A percentile compares a stretch with the other conserved stretches of the same genome.
These are phyloP conservation scores for Coemansia sp. DNA, from an alignment of 192 early-diverging fungal genomes.

Conservation along the genomic window DNA sequence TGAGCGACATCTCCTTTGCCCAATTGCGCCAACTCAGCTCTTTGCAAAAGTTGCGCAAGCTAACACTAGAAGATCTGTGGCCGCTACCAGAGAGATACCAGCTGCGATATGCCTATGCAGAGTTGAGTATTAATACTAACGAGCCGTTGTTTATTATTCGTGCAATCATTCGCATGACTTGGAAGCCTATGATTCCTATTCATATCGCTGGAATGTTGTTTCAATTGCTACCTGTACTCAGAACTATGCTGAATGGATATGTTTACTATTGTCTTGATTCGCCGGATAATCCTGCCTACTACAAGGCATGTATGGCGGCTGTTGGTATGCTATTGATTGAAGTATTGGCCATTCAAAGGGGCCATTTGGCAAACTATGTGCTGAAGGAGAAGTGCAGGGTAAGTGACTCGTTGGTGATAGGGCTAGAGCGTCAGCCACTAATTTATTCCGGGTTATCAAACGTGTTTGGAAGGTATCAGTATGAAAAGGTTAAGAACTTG, in stretches of 20 bases:
- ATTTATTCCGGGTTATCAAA: background rate
- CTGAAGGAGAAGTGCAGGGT: background rate
- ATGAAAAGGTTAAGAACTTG: background rate
- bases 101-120: constrained; percentile 7
- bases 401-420: background rate
- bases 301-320: constrained; percentile 1
- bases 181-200: constrained; percentile 38
- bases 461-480: background rate
- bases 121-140: constrained; percentile 24
- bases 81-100: constrained; percentile 24
- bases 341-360: background rate
- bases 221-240: background rate
- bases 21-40: constrained; percentile 22
- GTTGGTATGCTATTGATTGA: background rate
- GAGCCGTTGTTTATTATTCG: constrained; percentile 39
- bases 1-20: background rate
- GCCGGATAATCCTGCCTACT: constrained; percentile 9
- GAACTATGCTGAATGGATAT: constrained; percentile 1
- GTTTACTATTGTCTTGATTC: constrained; percentile 32
- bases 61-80: constrained; percentile 23
- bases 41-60: constrained; percentile 11
- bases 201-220: constrained; percentile 8
- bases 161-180: constrained; percentile 34
- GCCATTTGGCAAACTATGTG: background rate
- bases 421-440: background rate